Evolutionary conservation across 108 stramenopile species (phyloP).

Genomic region (Discostella pseudostelligera): DNA sequence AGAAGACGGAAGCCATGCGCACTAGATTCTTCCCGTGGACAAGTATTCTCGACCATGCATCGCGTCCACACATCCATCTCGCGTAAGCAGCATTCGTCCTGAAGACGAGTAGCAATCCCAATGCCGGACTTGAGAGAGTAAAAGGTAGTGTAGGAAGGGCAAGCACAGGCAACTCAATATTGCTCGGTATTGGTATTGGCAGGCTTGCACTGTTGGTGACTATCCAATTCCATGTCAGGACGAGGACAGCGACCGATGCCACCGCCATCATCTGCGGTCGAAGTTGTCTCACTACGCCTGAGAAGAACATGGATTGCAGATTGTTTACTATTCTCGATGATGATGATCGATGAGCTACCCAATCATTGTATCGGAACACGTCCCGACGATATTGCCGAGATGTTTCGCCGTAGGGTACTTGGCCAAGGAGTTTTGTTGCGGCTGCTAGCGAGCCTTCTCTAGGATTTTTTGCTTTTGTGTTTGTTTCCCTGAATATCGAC

Average conservation of each 20-base stretch:
- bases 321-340: slow-evolving; percentile 39
- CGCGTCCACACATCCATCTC: slow-evolving; percentile 62
- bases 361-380: slow-evolving; percentile 46
- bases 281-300: slow-evolving; percentile 56
- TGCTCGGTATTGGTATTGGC: background rate
- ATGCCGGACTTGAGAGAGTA: slow-evolving; percentile 52
- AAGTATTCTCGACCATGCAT: slow-evolving; percentile 55
- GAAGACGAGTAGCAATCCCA: slow-evolving; percentile 71
- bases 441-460: slow-evolving; percentile 41
- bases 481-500: background rate
- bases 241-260: slow-evolving; percentile 30
- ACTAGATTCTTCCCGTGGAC: slow-evolving; percentile 49
- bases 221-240: slow-evolving; percentile 44
- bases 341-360: slow-evolving; percentile 46
- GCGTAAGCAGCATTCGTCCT: slow-evolving; percentile 67
- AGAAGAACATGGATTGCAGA: slow-evolving; percentile 45
- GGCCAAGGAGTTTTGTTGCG: slow-evolving; percentile 30
- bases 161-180: slow-evolving; percentile 32
- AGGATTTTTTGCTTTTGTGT: background rate
- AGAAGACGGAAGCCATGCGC: slow-evolving; percentile 54
- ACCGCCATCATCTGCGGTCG: slow-evolving; percentile 42
- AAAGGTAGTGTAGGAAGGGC: slow-evolving; percentile 61
- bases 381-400: slow-evolving; percentile 49
- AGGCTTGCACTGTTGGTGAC: background rate
- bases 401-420: slow-evolving; percentile 51